These are phyloP conservation scores for rapeseed (Brassica napus) DNA, from an alignment of 345 rosid species.

Conservation along the genomic window DNA sequence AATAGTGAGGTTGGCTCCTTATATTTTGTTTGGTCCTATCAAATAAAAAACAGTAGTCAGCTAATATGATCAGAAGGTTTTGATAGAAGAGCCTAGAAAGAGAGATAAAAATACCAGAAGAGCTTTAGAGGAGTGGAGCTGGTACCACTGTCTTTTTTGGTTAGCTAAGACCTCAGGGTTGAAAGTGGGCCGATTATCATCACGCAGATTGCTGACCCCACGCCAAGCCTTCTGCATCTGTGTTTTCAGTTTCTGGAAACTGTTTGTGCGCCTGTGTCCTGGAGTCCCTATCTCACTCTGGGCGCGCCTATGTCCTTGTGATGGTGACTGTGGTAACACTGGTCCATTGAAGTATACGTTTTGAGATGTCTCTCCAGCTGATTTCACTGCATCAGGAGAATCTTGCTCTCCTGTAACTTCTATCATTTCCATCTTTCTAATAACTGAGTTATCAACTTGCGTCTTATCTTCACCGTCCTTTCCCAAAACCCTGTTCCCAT, in stretches of 20 bases:
- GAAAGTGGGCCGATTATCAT: conserved; percentile 56
- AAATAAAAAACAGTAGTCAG: conserved; percentile 17
- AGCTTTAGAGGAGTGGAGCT: conserved; percentile 80
- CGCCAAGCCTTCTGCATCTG: conserved; percentile 92
- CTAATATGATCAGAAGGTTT: not conserved
- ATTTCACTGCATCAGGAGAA: conserved; percentile 30
- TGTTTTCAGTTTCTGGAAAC: conserved; percentile 68
- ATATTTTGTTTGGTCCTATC: conserved; percentile 62
- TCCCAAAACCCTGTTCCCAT: not conserved
- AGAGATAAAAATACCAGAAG: conserved; percentile 52
- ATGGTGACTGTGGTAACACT: conserved; percentile 39
- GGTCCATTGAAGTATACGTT: conserved; percentile 37
- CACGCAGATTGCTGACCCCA: conserved; percentile 60
- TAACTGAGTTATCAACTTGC: conserved; percentile 39
- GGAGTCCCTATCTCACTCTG: conserved; percentile 58
- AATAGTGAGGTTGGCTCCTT: conserved; percentile 78
- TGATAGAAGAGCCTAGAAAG: conserved; percentile 18
- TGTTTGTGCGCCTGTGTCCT: conserved; percentile 55
- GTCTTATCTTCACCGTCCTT: conserved; percentile 25
- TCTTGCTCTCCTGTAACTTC: conserved; percentile 54
- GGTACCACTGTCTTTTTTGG: conserved; percentile 98
- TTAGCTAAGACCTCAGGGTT: conserved; percentile 95
- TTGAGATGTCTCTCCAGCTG: conserved; percentile 38
- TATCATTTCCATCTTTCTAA: conserved; percentile 49
- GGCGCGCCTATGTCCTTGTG: conserved; percentile 58